phyloP scores from a whole-genome alignment of 139 green algal genomes.

The Astrephomene gubernaculifera region DNA sequence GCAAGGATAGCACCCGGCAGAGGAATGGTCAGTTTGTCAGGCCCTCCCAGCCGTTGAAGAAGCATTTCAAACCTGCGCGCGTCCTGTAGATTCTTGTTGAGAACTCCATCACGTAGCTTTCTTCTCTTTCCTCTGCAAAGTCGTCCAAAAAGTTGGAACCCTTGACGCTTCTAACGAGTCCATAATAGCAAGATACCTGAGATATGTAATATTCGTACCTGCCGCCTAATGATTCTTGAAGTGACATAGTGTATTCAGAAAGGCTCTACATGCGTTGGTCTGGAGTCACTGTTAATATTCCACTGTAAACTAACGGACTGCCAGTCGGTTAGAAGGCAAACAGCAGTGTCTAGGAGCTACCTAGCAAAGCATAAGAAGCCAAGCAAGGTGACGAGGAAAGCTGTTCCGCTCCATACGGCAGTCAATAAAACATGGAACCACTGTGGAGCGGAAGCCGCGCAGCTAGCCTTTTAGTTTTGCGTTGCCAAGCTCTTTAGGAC shows the following conservation, averaged over 20 bases:
- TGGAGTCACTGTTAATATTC: not conserved
- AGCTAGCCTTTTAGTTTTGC: no score
- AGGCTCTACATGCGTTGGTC: not conserved
- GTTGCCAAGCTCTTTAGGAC: no score
- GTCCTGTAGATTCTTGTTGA: conserved; percentile 18
- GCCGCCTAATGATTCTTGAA: conserved; percentile 7
- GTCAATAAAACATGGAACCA: no score
- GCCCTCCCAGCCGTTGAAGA: not conserved
- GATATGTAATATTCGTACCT: not conserved
- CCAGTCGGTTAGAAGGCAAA: no score
- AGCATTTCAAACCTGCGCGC: not conserved
- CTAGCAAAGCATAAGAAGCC: no score
- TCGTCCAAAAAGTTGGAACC: not conserved
- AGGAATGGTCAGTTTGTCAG: not conserved
- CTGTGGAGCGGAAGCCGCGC: no score
- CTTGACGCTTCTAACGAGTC: no score
- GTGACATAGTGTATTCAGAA: not conserved
- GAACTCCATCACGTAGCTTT: conserved; percentile 6
- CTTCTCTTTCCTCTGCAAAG: conserved; percentile 7
- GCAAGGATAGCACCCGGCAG: not conserved
- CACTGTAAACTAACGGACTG: not conserved
- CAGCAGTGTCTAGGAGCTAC: no score
- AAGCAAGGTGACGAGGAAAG: no score
- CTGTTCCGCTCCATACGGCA: no score
- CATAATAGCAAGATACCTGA: no score